Evolutionary conservation across 306 rosid species (phyloP).

Genomic region (Rosa chinensis): DNA sequence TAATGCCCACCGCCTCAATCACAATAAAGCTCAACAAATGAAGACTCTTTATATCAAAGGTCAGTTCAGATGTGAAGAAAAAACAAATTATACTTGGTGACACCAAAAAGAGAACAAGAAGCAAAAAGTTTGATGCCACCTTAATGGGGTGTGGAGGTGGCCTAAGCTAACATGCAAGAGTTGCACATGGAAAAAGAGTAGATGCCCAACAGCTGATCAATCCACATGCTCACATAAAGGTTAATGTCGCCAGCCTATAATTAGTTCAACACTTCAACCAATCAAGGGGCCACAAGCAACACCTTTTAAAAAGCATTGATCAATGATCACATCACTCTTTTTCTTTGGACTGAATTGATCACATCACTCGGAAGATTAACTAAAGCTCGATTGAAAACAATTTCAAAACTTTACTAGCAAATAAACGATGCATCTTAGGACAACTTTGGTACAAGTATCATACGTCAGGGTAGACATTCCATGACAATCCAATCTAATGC

Average conservation of each 20-base stretch:
- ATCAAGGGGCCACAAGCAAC: background rate
- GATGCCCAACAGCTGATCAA: background rate
- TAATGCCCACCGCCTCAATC: background rate
- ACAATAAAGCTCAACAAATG: background rate
- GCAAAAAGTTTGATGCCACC: background rate
- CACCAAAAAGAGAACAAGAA: background rate
- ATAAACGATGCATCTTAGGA: background rate
- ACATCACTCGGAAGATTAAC: background rate
- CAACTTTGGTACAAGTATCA: background rate
- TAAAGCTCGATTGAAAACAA: background rate
- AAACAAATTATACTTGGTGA: background rate
- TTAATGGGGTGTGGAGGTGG: background rate
- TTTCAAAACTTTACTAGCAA: background rate
- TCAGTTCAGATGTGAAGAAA: background rate
- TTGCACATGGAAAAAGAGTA: background rate
- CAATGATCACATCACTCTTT: background rate
- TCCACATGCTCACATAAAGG: constrained; percentile 3
- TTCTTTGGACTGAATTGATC: too few relatives aligned
- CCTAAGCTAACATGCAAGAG: background rate
- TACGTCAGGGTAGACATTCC: background rate
- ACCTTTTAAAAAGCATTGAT: background rate
- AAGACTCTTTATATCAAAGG: background rate
- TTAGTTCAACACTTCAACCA: background rate
- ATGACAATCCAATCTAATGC: background rate
- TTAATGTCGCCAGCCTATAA: background rate